phyloP scores from a whole-genome alignment of 306 rosid genomes.

The Dicorynia guianensis region DNA sequence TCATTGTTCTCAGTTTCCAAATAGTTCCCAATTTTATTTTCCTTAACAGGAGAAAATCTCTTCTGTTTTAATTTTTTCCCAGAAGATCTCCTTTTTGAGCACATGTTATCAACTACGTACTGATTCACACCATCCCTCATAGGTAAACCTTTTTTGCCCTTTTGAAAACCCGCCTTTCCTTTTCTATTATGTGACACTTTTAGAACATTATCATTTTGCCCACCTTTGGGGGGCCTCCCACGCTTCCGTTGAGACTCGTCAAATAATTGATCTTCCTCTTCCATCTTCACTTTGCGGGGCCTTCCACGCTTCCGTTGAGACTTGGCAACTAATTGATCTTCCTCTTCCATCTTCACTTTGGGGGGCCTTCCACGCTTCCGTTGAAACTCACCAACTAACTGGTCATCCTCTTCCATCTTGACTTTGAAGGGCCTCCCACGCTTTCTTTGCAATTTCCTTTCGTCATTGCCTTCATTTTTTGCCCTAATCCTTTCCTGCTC shows the following conservation, averaged over 20 bases:
- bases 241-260: too few relatives aligned
- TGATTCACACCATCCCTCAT: too few relatives aligned
- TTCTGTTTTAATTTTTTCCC: constrained; percentile 18
- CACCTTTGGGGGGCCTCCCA: neutral
- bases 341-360: neutral
- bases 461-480: constrained; percentile 32
- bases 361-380: constrained; percentile 38
- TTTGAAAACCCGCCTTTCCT: constrained; percentile 19
- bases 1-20: constrained; percentile 38
- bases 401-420: neutral
- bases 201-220: constrained; percentile 16
- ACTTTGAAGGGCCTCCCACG: constrained; percentile 30
- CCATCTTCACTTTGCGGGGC: neutral
- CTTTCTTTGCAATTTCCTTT: constrained; percentile 11
- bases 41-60: constrained; percentile 34
- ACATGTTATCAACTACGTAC: too few relatives aligned
- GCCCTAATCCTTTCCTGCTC: constrained; percentile 1
- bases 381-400: neutral
- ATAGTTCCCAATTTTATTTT: constrained; percentile 22
- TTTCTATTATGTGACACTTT: constrained; percentile 34
- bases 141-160: constrained; percentile 31
- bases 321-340: constrained; percentile 6
- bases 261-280: too few relatives aligned
- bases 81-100: constrained; percentile 30
- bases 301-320: constrained; percentile 37